Percentiles rank a stretch among this genome's conserved stretches.
These are phyloP conservation scores for Aspergillus homomorphus DNA, from an alignment of 495 filamentous ascomycete species.

Conservation along the genomic window DNA sequence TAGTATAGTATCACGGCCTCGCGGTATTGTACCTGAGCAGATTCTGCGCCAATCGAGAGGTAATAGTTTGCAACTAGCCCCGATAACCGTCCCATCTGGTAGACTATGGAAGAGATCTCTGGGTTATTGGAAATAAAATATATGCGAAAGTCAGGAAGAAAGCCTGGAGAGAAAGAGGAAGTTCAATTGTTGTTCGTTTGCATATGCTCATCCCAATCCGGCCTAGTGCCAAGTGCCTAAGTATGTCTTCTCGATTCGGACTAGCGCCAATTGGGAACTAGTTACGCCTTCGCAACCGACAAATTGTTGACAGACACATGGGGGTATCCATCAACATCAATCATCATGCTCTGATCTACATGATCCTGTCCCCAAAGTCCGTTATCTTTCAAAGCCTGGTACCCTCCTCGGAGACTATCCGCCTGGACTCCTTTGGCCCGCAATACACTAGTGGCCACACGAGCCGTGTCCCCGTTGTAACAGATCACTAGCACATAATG, in stretches of 20 bases:
- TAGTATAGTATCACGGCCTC: background rate
- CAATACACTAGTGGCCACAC: slow-evolving; percentile 52
- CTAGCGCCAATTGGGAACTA: slow-evolving; percentile 3
- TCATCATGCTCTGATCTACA: slow-evolving; percentile 3
- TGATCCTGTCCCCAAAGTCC: slow-evolving; percentile 25
- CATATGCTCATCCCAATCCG: too few species aligned
- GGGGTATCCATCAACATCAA: background rate
- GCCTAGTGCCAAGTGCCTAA: background rate
- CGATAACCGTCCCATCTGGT: too few species aligned
- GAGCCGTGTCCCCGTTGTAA: slow-evolving; percentile 52
- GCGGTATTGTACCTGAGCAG: too few species aligned
- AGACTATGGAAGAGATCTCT: too few species aligned
- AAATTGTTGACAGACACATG: background rate
- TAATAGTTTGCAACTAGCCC: too few species aligned
- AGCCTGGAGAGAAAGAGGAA: too few species aligned
- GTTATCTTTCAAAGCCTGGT: slow-evolving; percentile 30
- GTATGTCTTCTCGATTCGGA: background rate
- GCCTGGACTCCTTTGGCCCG: slow-evolving; percentile 49
- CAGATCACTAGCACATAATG: slow-evolving; percentile 48
- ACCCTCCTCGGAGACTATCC: slow-evolving; percentile 48
- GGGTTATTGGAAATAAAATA: too few species aligned
- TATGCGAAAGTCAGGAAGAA: too few species aligned
- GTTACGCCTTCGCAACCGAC: background rate
- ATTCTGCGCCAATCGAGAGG: too few species aligned
- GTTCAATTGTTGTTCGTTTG: too few species aligned